Evolutionary conservation across 345 rosid species (phyloP).

Genomic region (Murraya paniculata): DNA sequence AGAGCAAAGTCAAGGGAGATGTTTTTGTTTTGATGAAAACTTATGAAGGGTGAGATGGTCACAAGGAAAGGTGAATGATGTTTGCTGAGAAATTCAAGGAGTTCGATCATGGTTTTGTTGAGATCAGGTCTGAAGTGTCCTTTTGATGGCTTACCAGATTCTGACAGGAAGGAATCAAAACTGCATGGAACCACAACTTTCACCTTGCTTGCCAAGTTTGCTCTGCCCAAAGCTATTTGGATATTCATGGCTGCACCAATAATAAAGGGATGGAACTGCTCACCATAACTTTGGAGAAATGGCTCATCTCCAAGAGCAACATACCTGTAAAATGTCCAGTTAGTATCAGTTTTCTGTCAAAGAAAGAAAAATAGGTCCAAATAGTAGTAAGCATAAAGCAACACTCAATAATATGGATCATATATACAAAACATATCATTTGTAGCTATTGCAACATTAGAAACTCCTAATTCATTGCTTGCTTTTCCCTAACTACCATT

Average conservation of each 20-base stretch:
- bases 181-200: slow-evolving; percentile 89
- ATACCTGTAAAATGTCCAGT: slow-evolving; percentile 42
- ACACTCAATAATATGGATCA: not conserved
- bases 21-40: slow-evolving; percentile 64
- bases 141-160: slow-evolving; percentile 60
- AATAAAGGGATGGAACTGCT: slow-evolving; percentile 69
- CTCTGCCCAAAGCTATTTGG: slow-evolving; percentile 69
- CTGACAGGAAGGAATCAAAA: slow-evolving; percentile 61
- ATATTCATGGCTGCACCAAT: slow-evolving; percentile 78
- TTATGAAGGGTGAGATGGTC: slow-evolving; percentile 61
- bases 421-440: not conserved
- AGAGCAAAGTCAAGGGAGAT: slow-evolving; percentile 66
- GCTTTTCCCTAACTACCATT: not conserved
- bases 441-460: not conserved
- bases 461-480: not conserved
- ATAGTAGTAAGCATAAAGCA: not conserved
- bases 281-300: slow-evolving; percentile 57
- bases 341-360: not conserved
- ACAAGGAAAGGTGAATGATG: slow-evolving; percentile 73
- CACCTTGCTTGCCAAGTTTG: slow-evolving; percentile 57
- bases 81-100: slow-evolving; percentile 64
- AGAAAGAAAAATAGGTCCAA: not conserved
- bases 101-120: slow-evolving; percentile 81
- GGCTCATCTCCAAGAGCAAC: slow-evolving; percentile 90
- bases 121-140: slow-evolving; percentile 80